Base-by-base conservation (phyloP, 345 rosid species). In the Syzygium jambos region DNA sequence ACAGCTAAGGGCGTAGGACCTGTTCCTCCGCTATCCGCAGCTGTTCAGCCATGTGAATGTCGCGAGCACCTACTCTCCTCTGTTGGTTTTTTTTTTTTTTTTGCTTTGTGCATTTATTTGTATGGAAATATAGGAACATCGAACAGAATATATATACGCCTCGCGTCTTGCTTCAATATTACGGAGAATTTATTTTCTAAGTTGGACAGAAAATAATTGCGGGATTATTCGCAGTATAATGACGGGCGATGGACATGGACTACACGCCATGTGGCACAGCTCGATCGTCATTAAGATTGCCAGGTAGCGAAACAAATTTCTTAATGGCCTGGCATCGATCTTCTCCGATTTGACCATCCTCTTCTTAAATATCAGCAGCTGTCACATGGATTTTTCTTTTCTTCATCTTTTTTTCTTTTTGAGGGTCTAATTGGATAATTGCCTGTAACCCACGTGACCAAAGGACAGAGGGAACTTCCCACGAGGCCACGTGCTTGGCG, bases 331-430 rank as follows among this genome's bases (percentile, higher is more conserved):
- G 78, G 78, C 78, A 30, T 68, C 46, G 41, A 68, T 7, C 17
- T 16, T 68, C 78, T 68, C 78, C 23, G 41, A 68, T 68, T 68
- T 30, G 78, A 34, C 46, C 46, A 68, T 30, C 23, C 10, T 30
- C 43, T 68, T 68, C 78, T 73, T 38, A 9, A 19, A 9, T 38
- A 10, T 41, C 82, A 38, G 22, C 2, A 73, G 27, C 4, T 19
- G 82, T 38, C 82, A 9, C 82, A 22, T 73, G 82, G 82, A 38
- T 38, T 38, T 73, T 73, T 13, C 0, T 13, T n/a, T 5, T 59
- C 25, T 11, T 11, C 0, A 7, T 8, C 17, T 68, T 38, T 68
- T 38, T 0, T 34, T 30, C 46, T 65, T 65, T 16, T 1, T 5
- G 41, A 41, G 22, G 46, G 17, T 46, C 46, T 17, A 68, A 68